Conservation (phyloP, 768 basidiomycete species). For the Infundibulicybe gibba region DNA sequence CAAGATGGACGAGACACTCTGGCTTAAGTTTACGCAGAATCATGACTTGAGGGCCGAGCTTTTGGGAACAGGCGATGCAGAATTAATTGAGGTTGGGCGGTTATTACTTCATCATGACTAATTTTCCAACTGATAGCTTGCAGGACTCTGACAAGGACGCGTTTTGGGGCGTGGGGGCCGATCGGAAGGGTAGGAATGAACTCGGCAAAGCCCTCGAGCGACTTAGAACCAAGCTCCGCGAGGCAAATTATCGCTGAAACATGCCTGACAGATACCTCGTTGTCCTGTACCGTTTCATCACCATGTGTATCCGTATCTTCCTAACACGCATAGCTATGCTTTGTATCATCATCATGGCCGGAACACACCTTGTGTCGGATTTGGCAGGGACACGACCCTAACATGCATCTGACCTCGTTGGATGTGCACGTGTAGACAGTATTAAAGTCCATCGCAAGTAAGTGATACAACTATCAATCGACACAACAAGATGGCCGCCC, state of each 20-base stretch:
- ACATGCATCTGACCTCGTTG: too few relatives aligned
- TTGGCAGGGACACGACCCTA: too few relatives aligned
- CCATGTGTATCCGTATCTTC: neutral
- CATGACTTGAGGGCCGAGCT: slow-evolving; percentile 53
- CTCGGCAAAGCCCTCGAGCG: slow-evolving; percentile 69
- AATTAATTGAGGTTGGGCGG: slow-evolving; percentile 58
- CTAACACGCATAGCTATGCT: neutral
- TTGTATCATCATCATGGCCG: too few relatives aligned
- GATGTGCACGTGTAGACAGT: too few relatives aligned
- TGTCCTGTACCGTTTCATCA: slow-evolving; percentile 13
- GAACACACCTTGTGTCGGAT: too few relatives aligned
- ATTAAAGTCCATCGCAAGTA: slow-evolving; percentile 6
- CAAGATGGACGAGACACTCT: slow-evolving; percentile 65
- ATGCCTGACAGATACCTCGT: slow-evolving; percentile 25
- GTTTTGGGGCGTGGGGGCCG: slow-evolving; percentile 75
- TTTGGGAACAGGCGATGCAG: slow-evolving; percentile 60
- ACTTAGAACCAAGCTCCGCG: slow-evolving; percentile 53
- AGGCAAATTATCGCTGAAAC: slow-evolving; percentile 13
- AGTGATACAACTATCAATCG: slow-evolving; percentile 1
- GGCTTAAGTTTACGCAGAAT: slow-evolving; percentile 73
- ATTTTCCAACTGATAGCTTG: slow-evolving; percentile 2
- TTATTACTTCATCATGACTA: neutral
- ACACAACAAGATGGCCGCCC: slow-evolving; percentile 9
- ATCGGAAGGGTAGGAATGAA: slow-evolving; percentile 66
- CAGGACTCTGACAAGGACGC: slow-evolving; percentile 75